phyloP scores from a whole-genome alignment of 441 rosid genomes.

The Codiaeum variegatum region DNA sequence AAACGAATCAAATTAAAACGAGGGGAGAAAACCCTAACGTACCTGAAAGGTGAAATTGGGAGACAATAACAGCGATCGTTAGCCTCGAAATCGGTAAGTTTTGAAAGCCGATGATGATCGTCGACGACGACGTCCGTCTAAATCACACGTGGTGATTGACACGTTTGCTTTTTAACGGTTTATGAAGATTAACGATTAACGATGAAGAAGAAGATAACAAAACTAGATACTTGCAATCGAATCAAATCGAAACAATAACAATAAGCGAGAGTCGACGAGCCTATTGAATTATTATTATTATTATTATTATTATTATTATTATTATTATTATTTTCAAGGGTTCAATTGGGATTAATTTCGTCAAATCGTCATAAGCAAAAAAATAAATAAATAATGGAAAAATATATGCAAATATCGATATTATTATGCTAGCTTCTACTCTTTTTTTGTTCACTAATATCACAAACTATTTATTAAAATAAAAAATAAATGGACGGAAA shows the following conservation, averaged over 20 bases:
- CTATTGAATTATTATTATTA: not conserved
- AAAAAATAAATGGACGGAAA: not conserved
- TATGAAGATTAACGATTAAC: not conserved
- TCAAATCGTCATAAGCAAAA: constrained; percentile 15
- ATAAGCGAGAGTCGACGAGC: too few relatives aligned
- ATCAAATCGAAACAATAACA: not conserved
- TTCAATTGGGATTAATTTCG: constrained; percentile 25
- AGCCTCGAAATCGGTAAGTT: not conserved
- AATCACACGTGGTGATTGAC: constrained; percentile 24
- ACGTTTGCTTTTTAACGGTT: not conserved
- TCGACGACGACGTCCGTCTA: constrained; percentile 18
- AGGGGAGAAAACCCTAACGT: constrained; percentile 11
- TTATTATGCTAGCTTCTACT: not conserved
- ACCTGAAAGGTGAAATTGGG: constrained; percentile 21
- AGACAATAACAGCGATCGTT: constrained; percentile 4
- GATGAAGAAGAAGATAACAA: not conserved
- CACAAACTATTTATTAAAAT: not conserved
- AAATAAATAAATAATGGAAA: not conserved
- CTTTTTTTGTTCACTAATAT: not conserved
- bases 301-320: not conserved
- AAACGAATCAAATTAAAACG: constrained; percentile 5
- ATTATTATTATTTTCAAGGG: not conserved
- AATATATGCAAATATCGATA: not conserved
- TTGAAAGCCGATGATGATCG: constrained; percentile 18
- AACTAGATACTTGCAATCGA: constrained; percentile 6